These are phyloP conservation scores for Lasiosphaeria miniovina DNA, from an alignment of 495 filamentous ascomycete species.

Conservation along the genomic window DNA sequence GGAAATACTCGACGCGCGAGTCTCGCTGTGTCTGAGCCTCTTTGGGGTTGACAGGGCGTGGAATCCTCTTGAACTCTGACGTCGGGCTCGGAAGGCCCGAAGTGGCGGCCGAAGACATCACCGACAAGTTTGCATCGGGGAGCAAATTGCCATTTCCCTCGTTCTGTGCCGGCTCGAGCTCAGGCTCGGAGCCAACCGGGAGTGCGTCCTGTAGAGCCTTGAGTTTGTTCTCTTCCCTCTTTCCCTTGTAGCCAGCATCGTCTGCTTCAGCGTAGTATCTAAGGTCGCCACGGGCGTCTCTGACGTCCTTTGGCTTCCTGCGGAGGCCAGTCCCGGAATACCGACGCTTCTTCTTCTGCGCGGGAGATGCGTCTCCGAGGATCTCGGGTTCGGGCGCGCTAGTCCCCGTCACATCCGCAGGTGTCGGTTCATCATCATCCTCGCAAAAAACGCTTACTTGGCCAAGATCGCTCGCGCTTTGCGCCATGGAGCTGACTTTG, in stretches of 20 bases:
- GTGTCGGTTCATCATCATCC: constrained; percentile 27
- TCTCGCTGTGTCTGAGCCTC: constrained; percentile 66
- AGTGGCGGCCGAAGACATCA: constrained; percentile 24
- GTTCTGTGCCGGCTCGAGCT: neutral
- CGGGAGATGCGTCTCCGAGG: constrained; percentile 34
- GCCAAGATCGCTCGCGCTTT: constrained; percentile 35
- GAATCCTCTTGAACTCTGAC: constrained; percentile 36
- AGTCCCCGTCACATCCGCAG: constrained; percentile 50
- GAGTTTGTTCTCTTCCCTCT: constrained; percentile 48
- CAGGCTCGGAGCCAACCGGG: neutral
- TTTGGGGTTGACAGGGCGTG: constrained; percentile 64
- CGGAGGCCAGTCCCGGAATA: constrained; percentile 79
- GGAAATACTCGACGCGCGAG: constrained; percentile 80
- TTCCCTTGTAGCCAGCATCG: constrained; percentile 77
- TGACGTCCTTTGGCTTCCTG: constrained; percentile 62
- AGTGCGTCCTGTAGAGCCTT: neutral
- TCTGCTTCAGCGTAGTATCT: constrained; percentile 75
- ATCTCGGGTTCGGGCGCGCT: constrained; percentile 56
- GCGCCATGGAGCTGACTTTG: constrained; percentile 16
- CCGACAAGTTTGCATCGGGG: constrained; percentile 9
- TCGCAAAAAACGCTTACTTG: constrained; percentile 9
- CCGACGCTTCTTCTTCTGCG: constrained; percentile 52
- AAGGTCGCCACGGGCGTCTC: constrained; percentile 61
- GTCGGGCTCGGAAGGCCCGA: constrained; percentile 28
- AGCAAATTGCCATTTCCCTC: neutral